Base-by-base conservation (phyloP, 176 grass and related monocot species). In the Oryza meyeriana region DNA sequence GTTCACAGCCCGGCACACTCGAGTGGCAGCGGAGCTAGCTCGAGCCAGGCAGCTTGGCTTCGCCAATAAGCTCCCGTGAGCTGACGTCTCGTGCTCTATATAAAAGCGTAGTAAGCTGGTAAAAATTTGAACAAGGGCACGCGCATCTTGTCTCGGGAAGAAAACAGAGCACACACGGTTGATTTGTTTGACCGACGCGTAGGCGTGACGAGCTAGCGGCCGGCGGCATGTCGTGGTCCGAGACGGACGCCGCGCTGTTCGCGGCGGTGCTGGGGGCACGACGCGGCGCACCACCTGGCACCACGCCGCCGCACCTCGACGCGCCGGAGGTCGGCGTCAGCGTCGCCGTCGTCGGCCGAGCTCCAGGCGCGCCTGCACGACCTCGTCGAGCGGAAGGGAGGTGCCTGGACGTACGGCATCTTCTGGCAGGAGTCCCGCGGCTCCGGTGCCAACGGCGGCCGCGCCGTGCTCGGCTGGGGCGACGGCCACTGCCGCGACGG, bases 401-500 rank as follows among this genome's bases (percentile, higher is more conserved):
- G 73, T 6, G 18, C 71, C 14, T 97, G 95, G 95, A 76, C 74
- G 4, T 92, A 92, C 81, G 92, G 89, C 65, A 93, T 97, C 69
- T 94, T 94, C 86, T 97, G 94, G 94, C 94, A 92, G 77, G 80
- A 85, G 78, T 92, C 94, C 36, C 76, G 89, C 61, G 61, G 89
- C 48, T 47, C 86, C 20, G 42, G 29, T n/a, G 14, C 52, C 28
- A n/a, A n/a, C n/a, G 48, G 71, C 78, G 71, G 72, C 22, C 75
- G 78, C 34, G 30, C 84, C 25, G 81, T 94, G 79, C 90, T 94
- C 61, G 75, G 80, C 4, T 98, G 95, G 95, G 95, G 92, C 50
- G 95, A 97, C 69, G 95, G 95, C 0, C 90, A 94, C 90, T 97
- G 90, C 90, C 90, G 85, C 78, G 94, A 93, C 67, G 85, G 24